Evolutionary conservation across 345 rosid genomes (phyloP), one percentile per base, ranked within the genome.

Genomic region (Alliaria petiolata): DNA sequence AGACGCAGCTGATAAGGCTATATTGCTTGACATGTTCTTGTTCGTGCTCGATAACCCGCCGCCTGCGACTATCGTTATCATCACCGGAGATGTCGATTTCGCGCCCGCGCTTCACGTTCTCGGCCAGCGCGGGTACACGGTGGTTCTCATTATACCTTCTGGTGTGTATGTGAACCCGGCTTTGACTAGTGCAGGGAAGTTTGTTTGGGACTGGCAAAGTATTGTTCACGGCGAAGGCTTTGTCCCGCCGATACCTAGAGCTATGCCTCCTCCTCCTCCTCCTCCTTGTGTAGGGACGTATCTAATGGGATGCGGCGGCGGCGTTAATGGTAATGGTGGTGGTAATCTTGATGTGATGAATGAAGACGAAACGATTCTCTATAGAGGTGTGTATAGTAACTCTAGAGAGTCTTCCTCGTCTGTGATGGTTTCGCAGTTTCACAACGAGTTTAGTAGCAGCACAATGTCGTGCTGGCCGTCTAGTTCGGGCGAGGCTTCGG

Each of bases 1-100:
- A 81, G 99, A 92, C 67, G 99, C 98, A 34, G 88, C 99, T 45
- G 99, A 95, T 77, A 92, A 89, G 77, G 99, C 99, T 36, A 95
- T 95, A 69, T 70, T 95, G 75, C 84, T 95, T 12, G 99, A 95
- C 78, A 89, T 95, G 99, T 95, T 95, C 72, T 83, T 95, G 58
- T 95, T 95, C 76, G 96, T 89, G 3, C 96, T 95, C 5, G 99
- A 95, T 77, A 81, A 95, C 59, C 92, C 83, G 4, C 91, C 97
- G 0, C 97, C 99, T 57, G 81, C 98, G 12, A 88, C 96, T 11
- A 88, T 95, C 64, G 74, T 95, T 85, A 83, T 95, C 20, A 87
- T 95, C n/a, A 85, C 99, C 0, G 98, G 99, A 40, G 99, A 95
- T 62, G 97, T 95, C 9, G 99, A 95, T 83, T 95, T 91, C 49